Evolutionary conservation across 192 early-diverging fungal species (phyloP).

Genomic region (Spizellomyces punctatus): DNA sequence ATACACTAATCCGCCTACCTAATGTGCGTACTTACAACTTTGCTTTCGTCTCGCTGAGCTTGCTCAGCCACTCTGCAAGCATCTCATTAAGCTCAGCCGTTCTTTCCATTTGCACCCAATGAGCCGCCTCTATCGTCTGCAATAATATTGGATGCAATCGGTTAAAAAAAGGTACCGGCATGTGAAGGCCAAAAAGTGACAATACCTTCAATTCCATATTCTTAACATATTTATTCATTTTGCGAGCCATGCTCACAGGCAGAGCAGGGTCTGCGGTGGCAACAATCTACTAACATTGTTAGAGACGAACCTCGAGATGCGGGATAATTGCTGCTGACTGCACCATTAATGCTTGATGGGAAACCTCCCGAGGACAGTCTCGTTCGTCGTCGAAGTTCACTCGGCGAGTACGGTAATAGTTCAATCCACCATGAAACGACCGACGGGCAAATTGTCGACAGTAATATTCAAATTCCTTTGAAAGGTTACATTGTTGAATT

Average conservation of each 20-base stretch:
- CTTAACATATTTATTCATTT: constrained; percentile 16
- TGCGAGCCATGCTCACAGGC: constrained; percentile 13
- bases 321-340: background rate
- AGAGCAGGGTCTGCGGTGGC: constrained; percentile 12
- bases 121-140: constrained; percentile 15
- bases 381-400: constrained; percentile 41
- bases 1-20: too few relatives aligned
- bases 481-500: background rate
- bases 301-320: background rate
- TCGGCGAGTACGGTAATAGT: constrained; percentile 54
- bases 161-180: background rate
- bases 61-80: constrained; percentile 21
- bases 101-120: constrained; percentile 35
- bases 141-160: background rate
- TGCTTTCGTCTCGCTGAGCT: background rate
- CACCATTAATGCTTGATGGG: constrained; percentile 1
- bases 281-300: background rate
- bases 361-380: background rate
- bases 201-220: constrained; percentile 5
- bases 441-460: constrained; percentile 36
- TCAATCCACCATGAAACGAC: constrained; percentile 58
- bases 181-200: too few relatives aligned
- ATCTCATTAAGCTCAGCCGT: constrained; percentile 18
- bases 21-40: background rate
- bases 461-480: constrained; percentile 59